Conservation (phyloP, 805 yeast genomes). For the Candida glaebosa region DNA sequence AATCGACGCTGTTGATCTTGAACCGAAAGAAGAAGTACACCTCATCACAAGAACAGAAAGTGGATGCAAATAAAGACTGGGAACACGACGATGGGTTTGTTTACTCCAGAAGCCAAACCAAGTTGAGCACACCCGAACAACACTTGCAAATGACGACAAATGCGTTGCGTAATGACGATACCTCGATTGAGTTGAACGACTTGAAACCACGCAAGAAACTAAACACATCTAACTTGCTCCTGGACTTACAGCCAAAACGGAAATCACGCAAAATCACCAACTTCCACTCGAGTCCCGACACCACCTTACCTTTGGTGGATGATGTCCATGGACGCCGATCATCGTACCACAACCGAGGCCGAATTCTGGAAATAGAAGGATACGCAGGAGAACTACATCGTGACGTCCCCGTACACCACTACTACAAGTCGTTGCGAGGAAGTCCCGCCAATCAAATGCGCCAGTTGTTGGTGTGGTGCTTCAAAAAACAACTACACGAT, state of each 20-base stretch:
- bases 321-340: conserved; percentile 39
- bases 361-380: conserved; percentile 72
- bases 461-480: conserved; percentile 67
- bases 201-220: conserved; percentile 4
- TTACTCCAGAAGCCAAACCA: conserved; percentile 22
- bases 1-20: conserved; percentile 2
- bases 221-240: conserved; percentile 11
- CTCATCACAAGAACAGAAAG: conserved; percentile 1
- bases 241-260: conserved; percentile 9
- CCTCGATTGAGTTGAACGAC: conserved; percentile 7
- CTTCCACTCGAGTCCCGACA: conserved; percentile 1
- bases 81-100: conserved; percentile 30
- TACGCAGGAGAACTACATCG: conserved; percentile 64
- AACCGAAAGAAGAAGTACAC: conserved; percentile 1
- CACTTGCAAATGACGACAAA: conserved; percentile 18
- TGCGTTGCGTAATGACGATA: conserved; percentile 11
- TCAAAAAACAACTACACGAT: conserved; percentile 45
- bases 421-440: conserved; percentile 59
- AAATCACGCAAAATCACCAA: conserved; percentile 5
- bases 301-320: conserved; percentile 5
- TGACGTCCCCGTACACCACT: conserved; percentile 51
- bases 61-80: neutral
- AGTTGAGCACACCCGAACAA: conserved; percentile 23
- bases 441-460: conserved; percentile 70
- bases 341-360: conserved; percentile 58